Conservation (phyloP, 1,284 basidiomycete species). For the Moesziomyces sp. region DNA sequence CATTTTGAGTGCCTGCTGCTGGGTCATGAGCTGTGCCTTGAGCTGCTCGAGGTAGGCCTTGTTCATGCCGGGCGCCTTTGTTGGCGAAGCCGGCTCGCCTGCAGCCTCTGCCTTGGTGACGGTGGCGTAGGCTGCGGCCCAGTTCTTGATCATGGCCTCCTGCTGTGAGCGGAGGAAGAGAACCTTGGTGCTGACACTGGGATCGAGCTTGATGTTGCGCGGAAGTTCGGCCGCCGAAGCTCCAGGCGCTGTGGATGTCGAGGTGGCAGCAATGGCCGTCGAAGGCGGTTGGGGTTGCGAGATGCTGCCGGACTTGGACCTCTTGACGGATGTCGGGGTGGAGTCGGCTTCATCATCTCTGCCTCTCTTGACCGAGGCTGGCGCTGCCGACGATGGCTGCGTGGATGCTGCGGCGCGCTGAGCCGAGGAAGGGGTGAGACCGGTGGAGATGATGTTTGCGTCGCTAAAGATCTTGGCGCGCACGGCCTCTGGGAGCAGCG, state of each 20-base stretch:
- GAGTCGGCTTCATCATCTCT: constrained; percentile 24
- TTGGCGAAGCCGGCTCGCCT: constrained; percentile 2
- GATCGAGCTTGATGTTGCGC: constrained; percentile 44
- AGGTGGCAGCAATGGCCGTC: background rate
- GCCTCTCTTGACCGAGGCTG: constrained; percentile 21
- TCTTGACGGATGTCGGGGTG: constrained; percentile 24
- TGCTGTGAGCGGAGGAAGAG: constrained; percentile 56
- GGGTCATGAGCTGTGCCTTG: constrained; percentile 48
- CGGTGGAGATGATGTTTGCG: constrained; percentile 40
- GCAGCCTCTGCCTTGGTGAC: constrained; percentile 20
- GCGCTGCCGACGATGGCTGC: background rate
- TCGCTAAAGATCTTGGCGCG: constrained; percentile 25
- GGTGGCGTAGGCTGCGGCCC: constrained; percentile 31
- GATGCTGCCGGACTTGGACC: constrained; percentile 38
- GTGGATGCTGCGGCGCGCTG: background rate
- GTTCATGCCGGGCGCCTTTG: constrained; percentile 36
- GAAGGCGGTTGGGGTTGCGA: constrained; percentile 20
- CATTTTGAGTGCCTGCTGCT: constrained; percentile 52
- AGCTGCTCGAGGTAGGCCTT: constrained; percentile 51
- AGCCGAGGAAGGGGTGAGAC: constrained; percentile 13
- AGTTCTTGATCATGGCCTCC: constrained; percentile 58
- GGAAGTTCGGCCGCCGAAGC: constrained; percentile 7
- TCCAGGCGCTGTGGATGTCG: constrained; percentile 2
- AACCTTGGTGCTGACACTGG: constrained; percentile 41
- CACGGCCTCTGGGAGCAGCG: constrained; percentile 24